These are phyloP conservation scores for Colletotrichum sp. DNA, from an alignment of 2,329 filamentous ascomycete species.

Conservation along the genomic window DNA sequence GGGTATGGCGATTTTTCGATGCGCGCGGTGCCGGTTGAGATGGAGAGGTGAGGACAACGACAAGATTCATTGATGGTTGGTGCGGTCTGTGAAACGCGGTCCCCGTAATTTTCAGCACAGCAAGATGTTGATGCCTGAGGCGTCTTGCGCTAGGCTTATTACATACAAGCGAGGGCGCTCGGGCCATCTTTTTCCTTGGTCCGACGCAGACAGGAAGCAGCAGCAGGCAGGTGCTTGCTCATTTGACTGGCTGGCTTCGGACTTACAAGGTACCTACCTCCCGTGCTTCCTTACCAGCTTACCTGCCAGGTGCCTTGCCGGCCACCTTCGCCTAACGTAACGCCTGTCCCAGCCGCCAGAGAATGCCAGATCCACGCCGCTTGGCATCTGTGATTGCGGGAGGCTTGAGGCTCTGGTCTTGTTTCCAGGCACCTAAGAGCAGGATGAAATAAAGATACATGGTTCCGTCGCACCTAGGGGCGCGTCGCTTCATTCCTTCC, in stretches of 20 bases:
- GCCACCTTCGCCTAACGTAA: not conserved
- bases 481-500: not conserved
- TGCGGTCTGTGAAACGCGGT: constrained; percentile 41
- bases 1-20: constrained; percentile 66
- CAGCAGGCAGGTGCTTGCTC: not conserved
- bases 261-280: not conserved
- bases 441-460: not conserved
- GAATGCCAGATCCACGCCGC: constrained; percentile 13
- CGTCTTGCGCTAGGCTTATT: not conserved
- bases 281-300: not conserved
- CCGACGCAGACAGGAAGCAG: constrained; percentile 11
- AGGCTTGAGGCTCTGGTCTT: not conserved
- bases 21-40: constrained; percentile 60
- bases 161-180: constrained; percentile 16
- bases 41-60: constrained; percentile 57
- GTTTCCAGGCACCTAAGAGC: not conserved
- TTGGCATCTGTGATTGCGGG: constrained; percentile 6
- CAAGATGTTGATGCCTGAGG: constrained; percentile 29
- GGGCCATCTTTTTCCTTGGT: constrained; percentile 4
- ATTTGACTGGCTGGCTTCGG: constrained; percentile 11
- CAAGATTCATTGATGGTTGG: constrained; percentile 55
- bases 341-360: not conserved
- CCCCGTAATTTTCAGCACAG: constrained; percentile 52
- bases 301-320: not conserved
- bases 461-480: not conserved